Evolutionary conservation across 2,329 filamentous ascomycete species (phyloP).

Genomic region (Aspergillus vadensis): DNA sequence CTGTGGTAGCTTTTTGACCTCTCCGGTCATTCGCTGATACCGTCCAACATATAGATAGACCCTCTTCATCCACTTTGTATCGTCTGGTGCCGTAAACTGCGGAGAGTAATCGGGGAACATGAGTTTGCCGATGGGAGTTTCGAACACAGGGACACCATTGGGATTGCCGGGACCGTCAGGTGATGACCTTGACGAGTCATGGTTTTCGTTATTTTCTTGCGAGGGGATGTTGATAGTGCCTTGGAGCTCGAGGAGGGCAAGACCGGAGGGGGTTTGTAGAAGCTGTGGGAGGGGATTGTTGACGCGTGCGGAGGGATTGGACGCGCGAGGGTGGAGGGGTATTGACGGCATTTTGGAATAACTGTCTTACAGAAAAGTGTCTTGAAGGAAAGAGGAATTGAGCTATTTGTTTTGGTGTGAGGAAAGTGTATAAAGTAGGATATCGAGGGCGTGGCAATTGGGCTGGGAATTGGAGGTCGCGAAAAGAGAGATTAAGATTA

Average conservation of each 20-base stretch:
- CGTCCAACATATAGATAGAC: conserved; percentile 86
- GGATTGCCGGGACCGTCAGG: conserved; percentile 14
- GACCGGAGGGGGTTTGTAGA: conserved; percentile 83
- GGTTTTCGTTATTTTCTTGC: conserved; percentile 32
- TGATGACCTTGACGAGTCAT: conserved; percentile 29
- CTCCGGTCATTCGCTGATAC: conserved; percentile 84
- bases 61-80: conserved; percentile 82
- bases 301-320: conserved; percentile 1
- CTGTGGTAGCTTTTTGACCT: conserved; percentile 81
- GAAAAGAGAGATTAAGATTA: not conserved
- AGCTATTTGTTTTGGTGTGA: not conserved
- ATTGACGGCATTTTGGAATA: conserved; percentile 44
- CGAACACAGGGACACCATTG: conserved; percentile 25
- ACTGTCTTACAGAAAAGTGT: not conserved
- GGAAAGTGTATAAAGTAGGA: not conserved
- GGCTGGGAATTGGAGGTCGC: not conserved
- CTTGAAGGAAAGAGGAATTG: not conserved
- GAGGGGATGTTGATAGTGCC: conserved; percentile 78
- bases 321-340: conserved; percentile 35
- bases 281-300: conserved; percentile 72
- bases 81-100: conserved; percentile 47
- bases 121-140: conserved; percentile 68
- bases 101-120: conserved; percentile 75
- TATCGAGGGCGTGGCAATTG: not conserved
- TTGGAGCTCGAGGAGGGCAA: conserved; percentile 90